phyloP scores from a whole-genome alignment of 441 rosid species.

The Bruguiera hainesii region DNA sequence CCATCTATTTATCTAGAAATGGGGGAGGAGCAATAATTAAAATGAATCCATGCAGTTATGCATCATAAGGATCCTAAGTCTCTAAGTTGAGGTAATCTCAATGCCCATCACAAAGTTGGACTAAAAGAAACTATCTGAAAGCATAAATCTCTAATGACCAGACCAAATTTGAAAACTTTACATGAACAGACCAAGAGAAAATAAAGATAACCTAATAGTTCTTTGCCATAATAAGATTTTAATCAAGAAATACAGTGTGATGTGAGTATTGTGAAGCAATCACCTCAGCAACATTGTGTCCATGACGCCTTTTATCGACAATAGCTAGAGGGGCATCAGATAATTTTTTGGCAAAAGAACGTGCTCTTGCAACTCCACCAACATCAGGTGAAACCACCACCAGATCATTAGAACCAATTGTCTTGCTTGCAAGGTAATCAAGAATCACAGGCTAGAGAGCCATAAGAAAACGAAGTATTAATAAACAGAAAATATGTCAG shows the following conservation, averaged over 20 bases:
- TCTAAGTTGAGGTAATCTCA: too few relatives aligned
- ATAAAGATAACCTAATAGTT: background rate
- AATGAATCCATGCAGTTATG: too few relatives aligned
- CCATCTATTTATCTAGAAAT: too few relatives aligned
- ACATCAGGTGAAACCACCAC: constrained; percentile 86
- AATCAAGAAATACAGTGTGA: background rate
- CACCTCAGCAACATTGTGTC: constrained; percentile 85
- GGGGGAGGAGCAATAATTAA: too few relatives aligned
- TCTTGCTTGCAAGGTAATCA: constrained; percentile 95
- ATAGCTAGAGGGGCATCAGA: constrained; percentile 69
- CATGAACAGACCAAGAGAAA: background rate
- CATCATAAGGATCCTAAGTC: too few relatives aligned
- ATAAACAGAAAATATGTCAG: constrained; percentile 1
- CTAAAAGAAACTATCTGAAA: too few relatives aligned
- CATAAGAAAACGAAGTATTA: constrained; percentile 11
- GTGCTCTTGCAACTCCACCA: constrained; percentile 92
- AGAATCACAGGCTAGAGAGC: constrained; percentile 82
- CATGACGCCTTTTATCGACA: constrained; percentile 86
- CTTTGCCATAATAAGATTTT: background rate
- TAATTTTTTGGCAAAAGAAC: constrained; percentile 77
- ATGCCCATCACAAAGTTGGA: too few relatives aligned
- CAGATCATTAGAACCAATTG: constrained; percentile 70
- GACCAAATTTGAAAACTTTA: background rate
- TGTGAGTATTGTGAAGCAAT: constrained; percentile 4
- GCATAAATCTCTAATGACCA: too few relatives aligned